These are phyloP conservation scores for Marchantia polymorpha DNA, from an alignment of 225 moss, liverwort and hornwort genomes.

Conservation along the genomic window DNA sequence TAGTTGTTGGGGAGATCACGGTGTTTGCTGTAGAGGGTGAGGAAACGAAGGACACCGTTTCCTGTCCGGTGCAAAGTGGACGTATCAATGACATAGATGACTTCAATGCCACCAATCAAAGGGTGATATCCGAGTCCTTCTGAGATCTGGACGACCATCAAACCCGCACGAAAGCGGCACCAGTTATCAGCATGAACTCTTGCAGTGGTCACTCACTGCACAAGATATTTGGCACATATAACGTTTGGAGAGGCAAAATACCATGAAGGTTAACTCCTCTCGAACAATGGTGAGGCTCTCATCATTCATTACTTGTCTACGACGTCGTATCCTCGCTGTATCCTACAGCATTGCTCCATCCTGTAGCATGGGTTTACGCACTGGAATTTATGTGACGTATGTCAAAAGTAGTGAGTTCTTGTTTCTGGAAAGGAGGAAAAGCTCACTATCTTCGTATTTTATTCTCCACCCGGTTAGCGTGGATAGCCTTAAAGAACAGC, in stretches of 20 bases:
- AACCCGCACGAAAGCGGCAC: conserved; percentile 13
- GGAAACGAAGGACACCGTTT: conserved; percentile 14
- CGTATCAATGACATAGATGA: conserved; percentile 7
- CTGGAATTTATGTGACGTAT: not conserved
- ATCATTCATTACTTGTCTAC: not conserved
- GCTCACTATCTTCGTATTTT: not conserved
- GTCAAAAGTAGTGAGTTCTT: not conserved
- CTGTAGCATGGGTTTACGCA: conserved; percentile 5
- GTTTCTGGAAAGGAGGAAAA: not conserved
- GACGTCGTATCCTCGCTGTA: conserved; percentile 4
- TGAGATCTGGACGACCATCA: conserved; percentile 5
- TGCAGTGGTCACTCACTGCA: conserved; percentile 1
- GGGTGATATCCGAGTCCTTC: conserved; percentile 1
- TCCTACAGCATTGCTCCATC: conserved; percentile 11
- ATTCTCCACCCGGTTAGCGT: not conserved
- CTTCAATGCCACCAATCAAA: not conserved
- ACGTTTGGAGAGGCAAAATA: conserved; percentile 11
- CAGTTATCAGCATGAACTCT: not conserved
- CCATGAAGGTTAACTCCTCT: conserved; percentile 4
- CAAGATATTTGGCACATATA: not conserved
- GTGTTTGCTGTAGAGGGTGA: not conserved
- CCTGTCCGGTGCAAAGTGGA: not conserved
- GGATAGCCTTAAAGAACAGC: not conserved
- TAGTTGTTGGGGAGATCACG: conserved; percentile 8
- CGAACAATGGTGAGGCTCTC: not conserved